Evolutionary conservation across 2,329 filamentous ascomycete species (phyloP), one percentile per base, ranked within the genome.

Genomic region (Pseudogymnoascus verrucosus): DNA sequence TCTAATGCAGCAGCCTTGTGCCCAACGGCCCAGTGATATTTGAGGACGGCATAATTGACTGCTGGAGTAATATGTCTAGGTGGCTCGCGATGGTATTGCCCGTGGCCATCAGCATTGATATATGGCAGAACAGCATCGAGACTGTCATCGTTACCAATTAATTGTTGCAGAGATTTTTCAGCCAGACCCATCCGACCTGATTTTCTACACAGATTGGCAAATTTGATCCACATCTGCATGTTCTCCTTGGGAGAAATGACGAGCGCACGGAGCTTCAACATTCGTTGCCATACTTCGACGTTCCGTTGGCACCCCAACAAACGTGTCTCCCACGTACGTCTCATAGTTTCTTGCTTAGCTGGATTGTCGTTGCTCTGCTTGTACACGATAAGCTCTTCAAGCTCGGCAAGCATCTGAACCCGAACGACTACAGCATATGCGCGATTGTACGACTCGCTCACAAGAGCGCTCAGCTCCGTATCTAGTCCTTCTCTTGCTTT

Each of bases 211-310:
- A 99, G 85, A 71, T 98, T 99, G 71, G 95, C 91, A 74, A 97
- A 99, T 74, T 99, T 99, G 80, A 99, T 98, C 87, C 93, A 97
- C 92, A 99, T 99, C 71, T 96, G 90, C 81, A 96, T 91, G 71
- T 97, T 97, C 74, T 99, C 93, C 36, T 86, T 86, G 0, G 96
- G 93, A 0, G 88, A 88, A 66, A 98, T 93, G 65, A 99, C 95
- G 61, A 99, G 82, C 19, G 92, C 90, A 65, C 95, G 87, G 34
- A 99, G 87, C 73, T 96, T 95, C 63, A 99, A 86, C 91, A 98
- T 98, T 65, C 95, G 87, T 74, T 97, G 93, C 95, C 95, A 99
- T 2, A 98, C 91, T 72, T 99, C 95, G 19, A 97, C 93, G 70
- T 98, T 97, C 64, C 95, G 89, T 75, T 99, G 93, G 69, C 95